Percentiles rank a stretch among this genome's conserved stretches.
Conservation (phyloP, 345 rosid species). For the Eucalyptus marginata region DNA sequence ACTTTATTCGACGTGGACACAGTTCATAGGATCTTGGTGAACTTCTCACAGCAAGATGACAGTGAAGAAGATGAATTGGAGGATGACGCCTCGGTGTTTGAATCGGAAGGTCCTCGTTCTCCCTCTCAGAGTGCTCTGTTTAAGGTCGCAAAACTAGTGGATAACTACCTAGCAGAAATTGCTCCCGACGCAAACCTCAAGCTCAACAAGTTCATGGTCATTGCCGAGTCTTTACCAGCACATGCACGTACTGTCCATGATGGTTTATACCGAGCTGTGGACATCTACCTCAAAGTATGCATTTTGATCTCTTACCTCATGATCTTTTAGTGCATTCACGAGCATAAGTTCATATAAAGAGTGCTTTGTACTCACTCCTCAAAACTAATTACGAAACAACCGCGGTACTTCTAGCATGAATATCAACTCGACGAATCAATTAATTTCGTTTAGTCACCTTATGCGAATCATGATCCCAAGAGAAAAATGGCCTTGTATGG, state of each 20-base stretch:
- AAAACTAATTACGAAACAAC: neutral
- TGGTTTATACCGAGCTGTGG: constrained; percentile 83
- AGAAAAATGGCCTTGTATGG: neutral
- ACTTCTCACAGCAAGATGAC: constrained; percentile 88
- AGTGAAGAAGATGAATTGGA: constrained; percentile 83
- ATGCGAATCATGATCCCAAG: neutral
- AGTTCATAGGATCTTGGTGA: constrained; percentile 84
- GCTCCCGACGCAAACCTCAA: constrained; percentile 95
- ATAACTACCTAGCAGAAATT: constrained; percentile 87
- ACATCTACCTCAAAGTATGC: constrained; percentile 78
- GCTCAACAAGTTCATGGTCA: constrained; percentile 73
- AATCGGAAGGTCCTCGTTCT: constrained; percentile 65
- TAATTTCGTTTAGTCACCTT: neutral
- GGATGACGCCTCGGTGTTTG: constrained; percentile 75
- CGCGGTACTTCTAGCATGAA: neutral
- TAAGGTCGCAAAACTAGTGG: constrained; percentile 82
- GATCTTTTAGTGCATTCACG: neutral
- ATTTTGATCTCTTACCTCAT: neutral
- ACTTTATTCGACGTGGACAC: constrained; percentile 92
- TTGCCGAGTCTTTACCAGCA: constrained; percentile 74
- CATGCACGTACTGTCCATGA: constrained; percentile 92
- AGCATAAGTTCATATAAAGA: neutral
- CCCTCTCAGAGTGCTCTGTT: constrained; percentile 77
- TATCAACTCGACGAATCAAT: neutral
- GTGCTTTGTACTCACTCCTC: neutral